Evolutionary conservation across 129 eudicot species (phyloP), one percentile per base, ranked within the genome.

Genomic region (Deinandra increscens): DNA sequence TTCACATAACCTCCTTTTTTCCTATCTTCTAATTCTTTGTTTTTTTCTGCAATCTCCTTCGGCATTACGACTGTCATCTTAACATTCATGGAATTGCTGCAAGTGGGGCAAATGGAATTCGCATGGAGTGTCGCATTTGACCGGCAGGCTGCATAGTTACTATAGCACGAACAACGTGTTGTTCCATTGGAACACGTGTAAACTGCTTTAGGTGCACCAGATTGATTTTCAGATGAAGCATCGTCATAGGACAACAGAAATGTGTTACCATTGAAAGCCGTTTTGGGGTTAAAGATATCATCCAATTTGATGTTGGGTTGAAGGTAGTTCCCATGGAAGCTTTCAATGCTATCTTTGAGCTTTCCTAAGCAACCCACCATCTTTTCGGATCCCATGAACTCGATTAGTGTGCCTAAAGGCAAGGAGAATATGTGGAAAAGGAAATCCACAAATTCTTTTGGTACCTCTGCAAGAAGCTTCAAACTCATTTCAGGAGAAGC

Each of bases 111-210:
- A 5, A 8, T 14, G 20, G 71, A 14, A 44, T 49, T 8, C 31
- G 4, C 8, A 45, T 46, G 3, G 6, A 14, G 8, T 8, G 71
- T 29, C 15, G 29, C 15, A 1, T 14, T 66, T 15, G 46, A 61
- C 4, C 9, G n/a, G 4, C 71, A 66, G 0, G 0, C 3, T n/a
- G 3, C n/a, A n/a, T 3, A 11, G 41, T 39, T 8, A 41, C 34
- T 0, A 29, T 1, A 4, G 14, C 0, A 0, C 14, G 0, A 14
- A 3, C 10, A 9, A 4, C 4, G 0, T 2, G 4, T 0, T 45
- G 26, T 0, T 26, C 12, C 13, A 4, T 0, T 5, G 4, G 23
- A 0, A n/a, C 71, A 66, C 13, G 14, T 13, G 59, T 66, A 66
- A 15, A 45, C 13, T 7, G 58, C 38, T 66, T 48, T 66, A 39